A percentile compares a stretch with the other conserved stretches of the same genome.
Evolutionary conservation across 139 green algal genomes (phyloP).

Genomic region (Raphidocelis subcapitata): DNA sequence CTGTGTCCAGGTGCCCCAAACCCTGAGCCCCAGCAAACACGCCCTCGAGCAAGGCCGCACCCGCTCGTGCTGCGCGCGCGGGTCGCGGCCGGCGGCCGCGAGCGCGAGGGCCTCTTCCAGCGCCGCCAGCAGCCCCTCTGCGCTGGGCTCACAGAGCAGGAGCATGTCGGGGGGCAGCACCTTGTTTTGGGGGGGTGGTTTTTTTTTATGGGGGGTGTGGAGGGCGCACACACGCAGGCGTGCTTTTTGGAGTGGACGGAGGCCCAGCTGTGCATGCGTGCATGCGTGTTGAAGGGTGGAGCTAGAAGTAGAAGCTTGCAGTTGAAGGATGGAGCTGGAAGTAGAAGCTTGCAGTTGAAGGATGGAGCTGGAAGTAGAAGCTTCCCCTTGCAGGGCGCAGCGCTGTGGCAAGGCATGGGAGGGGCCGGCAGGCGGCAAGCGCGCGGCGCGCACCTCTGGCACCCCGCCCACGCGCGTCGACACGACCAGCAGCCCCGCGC

Average conservation of each 20-base stretch:
- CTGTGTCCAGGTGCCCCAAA: background rate
- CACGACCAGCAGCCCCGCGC: conserved; percentile 81
- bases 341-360: background rate
- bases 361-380: background rate
- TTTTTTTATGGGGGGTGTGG: background rate
- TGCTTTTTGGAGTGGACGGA: background rate
- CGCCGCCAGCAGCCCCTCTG: conserved; percentile 56
- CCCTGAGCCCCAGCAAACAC: background rate
- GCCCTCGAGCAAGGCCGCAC: conserved; percentile 17
- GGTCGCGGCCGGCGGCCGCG: conserved; percentile 28
- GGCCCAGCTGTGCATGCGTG: background rate
- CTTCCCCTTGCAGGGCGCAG: background rate
- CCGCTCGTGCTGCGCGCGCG: conserved; percentile 49
- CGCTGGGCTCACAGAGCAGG: conserved; percentile 75
- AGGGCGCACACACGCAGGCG: background rate
- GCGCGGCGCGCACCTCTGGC: conserved; percentile 67
- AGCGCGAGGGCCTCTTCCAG: conserved; percentile 43
- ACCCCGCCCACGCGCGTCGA: conserved; percentile 93
- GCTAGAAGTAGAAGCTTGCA: background rate
- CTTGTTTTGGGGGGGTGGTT: conserved; percentile 29
- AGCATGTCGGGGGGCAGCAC: conserved; percentile 89
- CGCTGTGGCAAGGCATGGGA: too few species aligned
- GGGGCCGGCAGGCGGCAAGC: too few species aligned
- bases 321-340: background rate
- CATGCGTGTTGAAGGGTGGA: background rate